A percentile compares a stretch with the other conserved stretches of the same genome.
phyloP scores from a whole-genome alignment of 83 land plant species.

The Isoetes engelmannii region DNA sequence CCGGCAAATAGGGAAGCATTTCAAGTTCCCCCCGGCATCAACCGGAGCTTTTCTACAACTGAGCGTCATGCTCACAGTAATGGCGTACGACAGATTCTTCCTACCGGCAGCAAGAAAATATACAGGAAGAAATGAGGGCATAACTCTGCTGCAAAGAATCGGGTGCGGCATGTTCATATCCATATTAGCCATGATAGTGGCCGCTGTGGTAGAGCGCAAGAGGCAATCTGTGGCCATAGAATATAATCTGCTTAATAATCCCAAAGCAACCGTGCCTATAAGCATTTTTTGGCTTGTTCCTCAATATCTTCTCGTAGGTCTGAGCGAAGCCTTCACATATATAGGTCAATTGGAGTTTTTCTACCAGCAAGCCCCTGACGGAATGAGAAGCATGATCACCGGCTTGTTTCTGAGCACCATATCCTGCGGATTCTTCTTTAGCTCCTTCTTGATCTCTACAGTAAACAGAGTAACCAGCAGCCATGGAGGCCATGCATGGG shows the following conservation, averaged over 20 bases:
- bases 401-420: slow-evolving; percentile 23
- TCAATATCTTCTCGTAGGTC: slow-evolving; percentile 21
- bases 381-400: slow-evolving; percentile 23
- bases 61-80: slow-evolving; percentile 15
- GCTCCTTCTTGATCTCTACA: slow-evolving; percentile 21
- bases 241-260: slow-evolving; percentile 5
- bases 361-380: slow-evolving; percentile 26
- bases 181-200: slow-evolving; percentile 19
- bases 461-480: slow-evolving; percentile 17
- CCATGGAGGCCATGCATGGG: slow-evolving; percentile 20
- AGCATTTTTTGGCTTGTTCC: slow-evolving; percentile 29
- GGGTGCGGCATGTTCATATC: slow-evolving; percentile 21
- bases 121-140: slow-evolving; percentile 21
- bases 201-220: slow-evolving; percentile 17
- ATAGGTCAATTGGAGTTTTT: slow-evolving; percentile 34
- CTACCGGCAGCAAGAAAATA: slow-evolving; percentile 18
- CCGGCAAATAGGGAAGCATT: neutral
- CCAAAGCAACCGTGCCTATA: slow-evolving; percentile 17
- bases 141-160: slow-evolving; percentile 22
- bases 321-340: slow-evolving; percentile 21
- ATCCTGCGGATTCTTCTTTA: slow-evolving; percentile 16
- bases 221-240: slow-evolving; percentile 7
- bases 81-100: slow-evolving; percentile 9
- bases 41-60: slow-evolving; percentile 12
- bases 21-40: neutral